phyloP scores from a whole-genome alignment of 306 rosid genomes.

The Phaseolus lunatus region DNA sequence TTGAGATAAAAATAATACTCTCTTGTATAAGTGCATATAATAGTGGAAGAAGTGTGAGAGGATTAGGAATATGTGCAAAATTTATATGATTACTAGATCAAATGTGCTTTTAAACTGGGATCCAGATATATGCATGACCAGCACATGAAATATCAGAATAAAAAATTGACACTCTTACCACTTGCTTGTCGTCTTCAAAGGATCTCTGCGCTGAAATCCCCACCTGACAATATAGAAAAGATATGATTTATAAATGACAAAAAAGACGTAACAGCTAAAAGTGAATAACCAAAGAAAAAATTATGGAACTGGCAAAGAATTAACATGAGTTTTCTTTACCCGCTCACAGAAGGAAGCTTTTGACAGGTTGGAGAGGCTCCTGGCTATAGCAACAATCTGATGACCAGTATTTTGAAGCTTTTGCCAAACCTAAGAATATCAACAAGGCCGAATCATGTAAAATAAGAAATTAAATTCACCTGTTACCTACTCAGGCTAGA shows the following conservation, averaged over 20 bases:
- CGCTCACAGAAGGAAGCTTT: constrained; percentile 64
- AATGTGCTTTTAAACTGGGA: neutral
- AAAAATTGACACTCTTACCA: constrained; percentile 54
- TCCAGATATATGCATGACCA: constrained; percentile 2
- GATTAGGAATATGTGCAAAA: neutral
- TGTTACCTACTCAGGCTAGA: neutral
- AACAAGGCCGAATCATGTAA: constrained; percentile 33
- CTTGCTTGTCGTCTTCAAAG: constrained; percentile 58
- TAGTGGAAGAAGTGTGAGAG: constrained; percentile 26
- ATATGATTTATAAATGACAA: constrained; percentile 35
- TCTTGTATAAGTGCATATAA: constrained; percentile 1
- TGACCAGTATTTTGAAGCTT: constrained; percentile 73
- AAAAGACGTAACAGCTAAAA: constrained; percentile 32
- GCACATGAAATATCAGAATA: constrained; percentile 18
- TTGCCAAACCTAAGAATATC: constrained; percentile 70
- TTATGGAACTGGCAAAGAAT: constrained; percentile 27
- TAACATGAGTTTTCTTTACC: constrained; percentile 56
- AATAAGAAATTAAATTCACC: constrained; percentile 39
- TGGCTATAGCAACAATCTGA: constrained; percentile 72
- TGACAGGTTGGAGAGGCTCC: constrained; percentile 76
- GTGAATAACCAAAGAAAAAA: constrained; percentile 9
- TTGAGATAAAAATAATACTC: neutral
- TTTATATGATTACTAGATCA: neutral
- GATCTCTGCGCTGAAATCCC: constrained; percentile 57
- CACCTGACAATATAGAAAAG: constrained; percentile 48